Base-by-base conservation (phyloP, 345 rosid species). In the Syzygium jambos region DNA sequence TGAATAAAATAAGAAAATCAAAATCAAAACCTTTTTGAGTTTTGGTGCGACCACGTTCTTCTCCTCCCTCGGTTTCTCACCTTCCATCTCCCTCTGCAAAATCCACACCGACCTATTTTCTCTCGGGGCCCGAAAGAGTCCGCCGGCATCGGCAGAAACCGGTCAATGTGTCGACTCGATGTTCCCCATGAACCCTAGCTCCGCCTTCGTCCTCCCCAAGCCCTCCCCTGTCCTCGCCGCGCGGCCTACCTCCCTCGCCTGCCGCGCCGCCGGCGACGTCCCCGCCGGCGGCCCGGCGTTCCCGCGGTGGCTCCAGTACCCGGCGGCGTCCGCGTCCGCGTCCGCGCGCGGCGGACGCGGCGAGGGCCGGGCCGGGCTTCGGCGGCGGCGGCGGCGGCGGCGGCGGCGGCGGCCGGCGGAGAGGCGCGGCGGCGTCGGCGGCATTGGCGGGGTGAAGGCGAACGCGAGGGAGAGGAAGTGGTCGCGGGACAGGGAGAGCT, bases 401-500 rank as follows among this genome's bases (percentile, higher is more conserved):
- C 61, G n/a, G 88, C 91, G 21, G 82, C 91, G 41, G 87, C 80
- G 14, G 90, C 61, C 84, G 88, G 90, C 78, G 23, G 53, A 38
- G 86, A 51, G 90, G 91, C 88, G 89, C 2, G 84, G 84, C 46
- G 86, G 82, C 13, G 82, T 91, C 13, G 86, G 82, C 27, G 78
- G 91, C 13, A 85, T 85, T 83, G 90, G 91, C 38, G 86, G 93
- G 59, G 89, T 87, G 27, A 93, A 93, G 51, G 94, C 88, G 90
- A 93, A 93, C 87, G 96, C 96, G 85, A 92, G 86, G 91, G 96
- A 95, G 89, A 88, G 88, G 88, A 94, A 93, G 27, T 97, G 99
- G 98, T 94, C 98, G 84, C 93, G 96, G 89, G 91, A 94, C 68
- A 90, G 96, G 49, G 93, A 94, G 93, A 96, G 98, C 91, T 97